Evolutionary conservation across 345 rosid species (phyloP).

Genomic region (Sonneratia caseolaris): DNA sequence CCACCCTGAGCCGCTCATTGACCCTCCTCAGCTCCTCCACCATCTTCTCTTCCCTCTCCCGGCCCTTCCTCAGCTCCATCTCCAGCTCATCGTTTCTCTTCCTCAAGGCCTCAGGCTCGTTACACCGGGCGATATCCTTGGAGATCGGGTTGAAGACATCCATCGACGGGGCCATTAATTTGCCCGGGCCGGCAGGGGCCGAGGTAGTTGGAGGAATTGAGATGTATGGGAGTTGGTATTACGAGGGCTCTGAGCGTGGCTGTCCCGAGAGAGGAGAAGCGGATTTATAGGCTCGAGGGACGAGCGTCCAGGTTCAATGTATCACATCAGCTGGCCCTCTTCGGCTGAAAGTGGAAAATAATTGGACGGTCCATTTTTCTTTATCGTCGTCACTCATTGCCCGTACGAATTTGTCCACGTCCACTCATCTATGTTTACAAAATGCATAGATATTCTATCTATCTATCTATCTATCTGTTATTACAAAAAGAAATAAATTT

Average conservation of each 20-base stretch:
- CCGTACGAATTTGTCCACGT: too few relatives aligned
- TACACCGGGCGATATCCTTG: neutral
- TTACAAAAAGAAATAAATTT: too few relatives aligned
- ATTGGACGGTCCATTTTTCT: too few relatives aligned
- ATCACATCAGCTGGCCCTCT: conserved; percentile 7
- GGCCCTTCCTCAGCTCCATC: conserved; percentile 32
- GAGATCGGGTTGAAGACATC: conserved; percentile 5
- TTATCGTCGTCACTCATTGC: too few relatives aligned
- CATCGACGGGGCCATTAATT: conserved; percentile 10
- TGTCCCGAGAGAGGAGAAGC: neutral
- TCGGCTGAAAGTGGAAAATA: too few relatives aligned
- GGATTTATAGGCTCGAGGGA: neutral
- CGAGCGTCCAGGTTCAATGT: conserved; percentile 64
- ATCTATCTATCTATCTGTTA: too few relatives aligned
- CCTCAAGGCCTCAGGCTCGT: conserved; percentile 23
- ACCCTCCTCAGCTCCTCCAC: conserved; percentile 38
- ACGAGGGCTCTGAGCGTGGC: neutral
- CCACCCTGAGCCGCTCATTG: conserved; percentile 48
- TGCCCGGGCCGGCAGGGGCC: too few relatives aligned
- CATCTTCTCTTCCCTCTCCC: conserved; percentile 44
- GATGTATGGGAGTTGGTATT: neutral
- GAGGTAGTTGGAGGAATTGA: neutral
- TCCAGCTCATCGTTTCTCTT: conserved; percentile 57
- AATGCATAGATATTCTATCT: too few relatives aligned
- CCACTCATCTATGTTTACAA: too few relatives aligned